phyloP scores from a whole-genome alignment of 352 stramenopile genomes.

The Phytophthora megakarya region DNA sequence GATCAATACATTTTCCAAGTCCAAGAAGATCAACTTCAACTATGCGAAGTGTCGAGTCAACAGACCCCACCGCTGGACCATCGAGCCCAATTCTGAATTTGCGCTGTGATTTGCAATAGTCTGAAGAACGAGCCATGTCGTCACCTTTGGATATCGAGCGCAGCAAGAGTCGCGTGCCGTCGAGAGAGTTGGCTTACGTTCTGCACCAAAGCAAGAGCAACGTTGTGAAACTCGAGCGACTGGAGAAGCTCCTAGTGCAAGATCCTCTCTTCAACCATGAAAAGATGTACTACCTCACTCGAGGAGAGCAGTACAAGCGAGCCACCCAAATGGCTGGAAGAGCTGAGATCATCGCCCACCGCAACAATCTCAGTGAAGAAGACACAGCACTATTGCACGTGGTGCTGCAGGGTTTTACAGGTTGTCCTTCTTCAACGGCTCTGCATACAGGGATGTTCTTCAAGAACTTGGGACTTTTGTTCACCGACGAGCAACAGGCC shows the following conservation, averaged over 20 bases:
- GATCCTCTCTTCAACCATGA: constrained; percentile 39
- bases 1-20: constrained; percentile 12
- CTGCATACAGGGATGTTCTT: constrained; percentile 74
- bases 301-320: constrained; percentile 59
- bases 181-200: constrained; percentile 65
- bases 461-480: constrained; percentile 63
- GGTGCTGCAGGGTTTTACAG: constrained; percentile 55
- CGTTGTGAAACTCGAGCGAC: constrained; percentile 59
- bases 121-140: constrained; percentile 8
- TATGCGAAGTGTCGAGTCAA: constrained; percentile 26
- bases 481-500: constrained; percentile 68
- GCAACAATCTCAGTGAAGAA: constrained; percentile 55
- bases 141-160: constrained; percentile 45
- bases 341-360: constrained; percentile 58
- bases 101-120: constrained; percentile 7
- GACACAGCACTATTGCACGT: constrained; percentile 55
- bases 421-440: constrained; percentile 55
- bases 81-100: constrained; percentile 24
- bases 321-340: constrained; percentile 56
- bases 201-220: constrained; percentile 59
- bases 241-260: constrained; percentile 56
- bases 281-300: constrained; percentile 70
- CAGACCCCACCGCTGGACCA: not conserved
- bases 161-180: constrained; percentile 43
- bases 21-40: constrained; percentile 23